Conservation (phyloP, 2,329 filamentous ascomycete species). For the Bipolaris oryzae region DNA sequence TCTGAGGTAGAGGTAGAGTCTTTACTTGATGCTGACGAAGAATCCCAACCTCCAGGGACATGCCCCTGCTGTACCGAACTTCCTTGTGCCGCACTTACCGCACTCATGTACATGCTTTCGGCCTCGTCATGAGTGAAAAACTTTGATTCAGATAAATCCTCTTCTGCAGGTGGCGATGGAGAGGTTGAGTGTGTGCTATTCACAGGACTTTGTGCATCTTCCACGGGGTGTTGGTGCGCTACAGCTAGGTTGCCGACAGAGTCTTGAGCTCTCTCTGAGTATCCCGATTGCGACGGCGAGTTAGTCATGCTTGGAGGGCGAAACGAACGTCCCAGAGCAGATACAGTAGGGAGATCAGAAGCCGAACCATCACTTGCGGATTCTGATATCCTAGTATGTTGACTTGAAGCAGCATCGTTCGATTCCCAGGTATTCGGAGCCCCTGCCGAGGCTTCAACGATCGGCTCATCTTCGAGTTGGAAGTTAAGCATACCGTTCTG, state of each 20-base stretch:
- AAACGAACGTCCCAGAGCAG: slow-evolving; percentile 31
- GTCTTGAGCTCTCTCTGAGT: slow-evolving; percentile 7
- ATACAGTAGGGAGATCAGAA: slow-evolving; percentile 31
- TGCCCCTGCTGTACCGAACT: slow-evolving; percentile 25
- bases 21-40: slow-evolving; percentile 42
- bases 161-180: slow-evolving; percentile 12
- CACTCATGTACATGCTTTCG: slow-evolving; percentile 86
- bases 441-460: slow-evolving; percentile 9
- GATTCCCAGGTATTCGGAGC: slow-evolving; percentile 9
- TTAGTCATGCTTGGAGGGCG: slow-evolving; percentile 9
- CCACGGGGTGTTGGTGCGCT: slow-evolving; percentile 19
- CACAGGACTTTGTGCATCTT: slow-evolving; percentile 9
- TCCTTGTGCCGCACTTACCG: slow-evolving; percentile 55
- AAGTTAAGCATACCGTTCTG: slow-evolving; percentile 41
- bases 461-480: slow-evolving; percentile 23
- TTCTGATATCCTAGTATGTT: slow-evolving; percentile 17
- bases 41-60: slow-evolving; percentile 54
- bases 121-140: slow-evolving; percentile 80
- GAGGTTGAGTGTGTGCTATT: slow-evolving; percentile 7
- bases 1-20: slow-evolving; percentile 36
- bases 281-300: slow-evolving; percentile 18
- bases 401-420: slow-evolving; percentile 19
- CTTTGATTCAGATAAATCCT: slow-evolving; percentile 59
- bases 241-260: slow-evolving; percentile 24
- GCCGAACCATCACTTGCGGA: slow-evolving; percentile 26